Evolutionary conservation across 805 yeast species (phyloP), one percentile per base, ranked within the genome.

Genomic region (Candida ponderosae): DNA sequence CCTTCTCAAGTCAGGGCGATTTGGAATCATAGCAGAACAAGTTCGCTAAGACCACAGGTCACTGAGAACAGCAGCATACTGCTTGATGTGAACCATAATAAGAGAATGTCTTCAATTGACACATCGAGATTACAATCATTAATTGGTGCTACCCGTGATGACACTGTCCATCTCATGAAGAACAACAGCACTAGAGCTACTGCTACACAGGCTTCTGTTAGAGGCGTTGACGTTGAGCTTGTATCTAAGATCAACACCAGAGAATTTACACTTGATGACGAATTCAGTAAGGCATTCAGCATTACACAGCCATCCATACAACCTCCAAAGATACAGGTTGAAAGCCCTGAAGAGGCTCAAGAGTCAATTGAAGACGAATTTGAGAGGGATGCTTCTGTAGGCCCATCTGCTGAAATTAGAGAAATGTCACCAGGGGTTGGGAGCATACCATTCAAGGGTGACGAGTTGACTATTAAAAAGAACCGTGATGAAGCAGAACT

Each of bases 1-100:
- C 19, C 31, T 10, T 38, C 41, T 3, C 38, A 38, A 8, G 34
- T 42, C 24, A 48, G 31, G 24, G 46, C 43, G 2, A 51, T 52
- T 13, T 52, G 57, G 57, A 53, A 5, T 27, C 7, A 24, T 24
- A 11, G 28, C 13, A 24, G 28, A 24, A 13, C 28, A 8, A n/a
- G 13, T 24, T 24, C 28, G 4, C 14, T 24, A 11, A 24, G 6
- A 11, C 28, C 13, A 21, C 7, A 21, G 7, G 24, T 21, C 10
- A 21, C n/a, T n/a, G n/a, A n/a, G n/a, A n/a, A n/a, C n/a, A n/a
- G n/a, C n/a, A n/a, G n/a, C n/a, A n/a, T n/a, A n/a, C n/a, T n/a
- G n/a, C n/a, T n/a, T n/a, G n/a, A n/a, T 21, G 3, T 11, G 7
- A 21, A 21, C 4, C 24, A 21, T 21, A 21, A 21, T 24, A 24